Percentiles rank a stretch among this genome's conserved stretches.
Conservation (phyloP, 805 yeast genomes). For the Candida chauliodis region DNA sequence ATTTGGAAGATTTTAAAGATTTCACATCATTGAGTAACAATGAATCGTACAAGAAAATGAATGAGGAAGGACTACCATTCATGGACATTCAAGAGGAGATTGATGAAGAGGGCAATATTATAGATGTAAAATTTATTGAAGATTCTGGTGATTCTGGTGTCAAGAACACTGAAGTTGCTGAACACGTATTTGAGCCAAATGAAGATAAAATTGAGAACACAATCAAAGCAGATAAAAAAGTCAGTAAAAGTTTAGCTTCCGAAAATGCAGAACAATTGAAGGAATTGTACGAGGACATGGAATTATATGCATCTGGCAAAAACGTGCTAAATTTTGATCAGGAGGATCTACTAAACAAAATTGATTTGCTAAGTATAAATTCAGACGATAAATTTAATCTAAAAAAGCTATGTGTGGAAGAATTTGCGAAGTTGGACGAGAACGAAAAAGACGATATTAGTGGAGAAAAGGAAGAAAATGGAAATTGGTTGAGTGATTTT, state of each 20-base stretch:
- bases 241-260: not conserved
- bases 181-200: not conserved
- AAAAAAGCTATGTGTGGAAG: conserved; percentile 21
- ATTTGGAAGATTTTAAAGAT: conserved; percentile 18
- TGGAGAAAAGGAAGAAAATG: not conserved
- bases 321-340: conserved; percentile 11
- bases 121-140: conserved; percentile 30
- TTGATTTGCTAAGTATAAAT: conserved; percentile 23
- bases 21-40: conserved; percentile 9
- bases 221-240: not conserved
- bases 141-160: conserved; percentile 2
- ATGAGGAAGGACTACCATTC: conserved; percentile 55
- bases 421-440: conserved; percentile 13
- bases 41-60: conserved; percentile 12
- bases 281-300: conserved; percentile 34
- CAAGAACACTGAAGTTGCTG: not conserved
- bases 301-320: not conserved
- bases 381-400: conserved; percentile 26
- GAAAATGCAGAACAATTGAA: conserved; percentile 16
- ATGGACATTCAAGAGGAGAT: conserved; percentile 78
- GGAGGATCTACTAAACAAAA: conserved; percentile 20
- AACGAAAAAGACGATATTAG: conserved; percentile 1
- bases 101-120: conserved; percentile 78
- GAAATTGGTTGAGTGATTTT: conserved; percentile 2
- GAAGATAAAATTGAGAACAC: no score